Evolutionary conservation across 345 rosid species (phyloP), one percentile per base, ranked within the genome.

Genomic region (Populus pruinosa): DNA sequence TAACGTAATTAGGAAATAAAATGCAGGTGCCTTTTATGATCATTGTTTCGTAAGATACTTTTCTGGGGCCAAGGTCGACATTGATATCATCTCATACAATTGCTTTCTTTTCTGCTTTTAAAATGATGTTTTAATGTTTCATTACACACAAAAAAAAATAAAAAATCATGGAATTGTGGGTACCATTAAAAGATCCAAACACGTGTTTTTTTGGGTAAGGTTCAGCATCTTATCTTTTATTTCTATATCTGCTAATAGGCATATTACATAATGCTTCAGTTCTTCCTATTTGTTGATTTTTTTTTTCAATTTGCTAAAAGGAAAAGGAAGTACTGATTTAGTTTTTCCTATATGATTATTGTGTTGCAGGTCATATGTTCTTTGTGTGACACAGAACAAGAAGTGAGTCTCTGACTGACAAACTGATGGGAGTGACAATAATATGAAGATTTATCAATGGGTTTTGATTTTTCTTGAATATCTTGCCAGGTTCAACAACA

Each of bases 321-420:
- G 5, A 35, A 10, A 25, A 65, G 23, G 17, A 64, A 25, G 18
- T 63, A 13, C 35, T 71, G 55, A 64, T 59, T 17, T 16, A 7
- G 25, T 20, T 39, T 76, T 5, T 69, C 21, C 39, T 53, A 6
- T 72, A 3, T 62, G 16, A 4, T 27, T 50, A 53, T 33, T 63
- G n/a, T 70, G 16, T 59, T 39, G 25, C 93, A 89, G 97, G 90
- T 92, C 25, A 79, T 92, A 53, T 91, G 97, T 76, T 91, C 95
- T 35, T 68, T 92, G 50, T 91, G 95, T 77, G 79, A 73, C 73
- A 87, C 90, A 56, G 95, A 92, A 77, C 95, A 91, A 87, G 89
- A 91, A 23, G 91, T 91, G 75, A 88, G 95, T 78, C 23, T 86
- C 47, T 36, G 21, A 27, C 33, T 31, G 23, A 33, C 9, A 53